Base-by-base conservation (phyloP, 2,329 filamentous ascomycete genomes). In the Venturia asperata region DNA sequence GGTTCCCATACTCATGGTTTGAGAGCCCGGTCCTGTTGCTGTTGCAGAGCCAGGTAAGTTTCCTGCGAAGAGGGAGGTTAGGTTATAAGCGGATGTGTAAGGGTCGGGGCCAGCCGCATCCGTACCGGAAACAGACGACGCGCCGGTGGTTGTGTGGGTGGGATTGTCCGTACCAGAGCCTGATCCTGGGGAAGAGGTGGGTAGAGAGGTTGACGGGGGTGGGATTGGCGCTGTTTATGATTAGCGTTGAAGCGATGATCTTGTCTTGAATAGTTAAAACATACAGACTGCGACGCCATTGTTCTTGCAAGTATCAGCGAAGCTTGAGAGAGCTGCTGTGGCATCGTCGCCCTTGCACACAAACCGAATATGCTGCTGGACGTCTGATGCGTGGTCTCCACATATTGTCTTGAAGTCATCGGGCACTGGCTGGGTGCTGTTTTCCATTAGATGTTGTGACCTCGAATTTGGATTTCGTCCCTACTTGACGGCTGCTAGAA, bases 401-500 rank as follows among this genome's bases (percentile, higher is more conserved):
- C 63, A 64, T 34, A 60, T 56, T 13, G 41, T 21, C 37, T 60
- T 64, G 34, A 62, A 37, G 42, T 64, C 49, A n/a, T 30, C n/a
- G 1, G 49, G 49, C 34, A 61, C 42, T n/a, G 47, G 47, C 24
- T 63, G 43, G 21, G 37, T 27, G 37, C 60, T 61, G 11, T 61
- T 17, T 61, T 7, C 39, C 19, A 11, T 42, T 43, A 61, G 21
- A 27, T 27, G 5, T 1, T 61, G n/a, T 7, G 9, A 27, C 17
- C 11, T 42, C 5, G 30, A 2, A 39, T 42, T 27, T 39, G 24
- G n/a, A 41, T 13, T 34, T 41, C 43, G 19, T 24, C 17, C 63
- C 21, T 43, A 64, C 63, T 56, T 60, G 45, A 64, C 34, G 24
- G 63, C 63, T 7, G 47, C 63, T n/a, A 64, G 24, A 15, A 64